Percentiles rank a stretch among this genome's conserved stretches.
Evolutionary conservation across 2,329 filamentous ascomycete genomes (phyloP).

Genomic region (Penicillium sp.): DNA sequence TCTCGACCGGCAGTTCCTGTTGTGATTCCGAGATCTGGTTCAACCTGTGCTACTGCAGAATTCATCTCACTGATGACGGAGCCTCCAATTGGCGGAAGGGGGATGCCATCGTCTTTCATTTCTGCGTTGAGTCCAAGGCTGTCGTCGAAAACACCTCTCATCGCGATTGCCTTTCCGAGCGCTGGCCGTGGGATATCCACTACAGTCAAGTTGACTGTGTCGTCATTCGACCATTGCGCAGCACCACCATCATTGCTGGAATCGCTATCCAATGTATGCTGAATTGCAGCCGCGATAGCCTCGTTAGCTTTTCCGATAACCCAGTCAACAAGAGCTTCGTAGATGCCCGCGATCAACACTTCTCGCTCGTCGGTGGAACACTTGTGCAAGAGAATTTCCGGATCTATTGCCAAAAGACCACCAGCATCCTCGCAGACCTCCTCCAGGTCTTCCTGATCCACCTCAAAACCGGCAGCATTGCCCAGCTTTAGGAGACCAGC

Average conservation of each 20-base stretch:
- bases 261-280: constrained; percentile 60
- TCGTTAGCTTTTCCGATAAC: constrained; percentile 85
- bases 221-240: constrained; percentile 66
- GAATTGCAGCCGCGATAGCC: constrained; percentile 73
- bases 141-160: constrained; percentile 91
- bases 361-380: constrained; percentile 81
- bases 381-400: constrained; percentile 72
- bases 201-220: constrained; percentile 83
- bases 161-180: constrained; percentile 80
- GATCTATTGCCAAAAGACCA: constrained; percentile 78
- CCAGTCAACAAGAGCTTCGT: constrained; percentile 94
- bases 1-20: constrained; percentile 65
- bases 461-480: constrained; percentile 77
- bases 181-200: constrained; percentile 77
- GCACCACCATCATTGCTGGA: constrained; percentile 61
- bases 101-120: constrained; percentile 92
- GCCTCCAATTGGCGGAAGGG: constrained; percentile 67
- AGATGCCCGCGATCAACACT: constrained; percentile 77
- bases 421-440: constrained; percentile 87
- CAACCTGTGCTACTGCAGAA: constrained; percentile 70
- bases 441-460: constrained; percentile 81
- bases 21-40: constrained; percentile 73
- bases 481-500: constrained; percentile 87
- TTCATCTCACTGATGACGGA: constrained; percentile 86
- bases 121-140: constrained; percentile 88